Percentiles rank a stretch among this genome's conserved stretches.
Evolutionary conservation across 2,329 filamentous ascomycete genomes (phyloP).

Genomic region (Colletotrichum limetticola): DNA sequence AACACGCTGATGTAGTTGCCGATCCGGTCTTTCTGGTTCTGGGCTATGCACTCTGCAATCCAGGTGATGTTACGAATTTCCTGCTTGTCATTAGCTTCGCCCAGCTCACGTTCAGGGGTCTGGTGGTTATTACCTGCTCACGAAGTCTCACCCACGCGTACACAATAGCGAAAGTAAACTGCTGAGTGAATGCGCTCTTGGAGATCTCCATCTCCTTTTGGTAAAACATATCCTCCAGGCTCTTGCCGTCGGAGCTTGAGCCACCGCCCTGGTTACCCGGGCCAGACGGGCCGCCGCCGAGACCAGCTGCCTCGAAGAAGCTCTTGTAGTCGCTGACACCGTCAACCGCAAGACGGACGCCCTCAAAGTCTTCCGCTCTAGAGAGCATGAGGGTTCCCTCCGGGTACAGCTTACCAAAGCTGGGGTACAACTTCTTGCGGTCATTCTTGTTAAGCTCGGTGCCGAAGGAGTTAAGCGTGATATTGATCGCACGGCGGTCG

Average conservation of each 20-base stretch:
- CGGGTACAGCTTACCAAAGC: constrained; percentile 89
- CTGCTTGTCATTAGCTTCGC: constrained; percentile 62
- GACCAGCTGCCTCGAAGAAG: constrained; percentile 92
- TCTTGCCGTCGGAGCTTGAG: constrained; percentile 83
- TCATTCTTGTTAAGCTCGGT: constrained; percentile 95
- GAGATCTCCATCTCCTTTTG: constrained; percentile 99
- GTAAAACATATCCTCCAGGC: constrained; percentile 97
- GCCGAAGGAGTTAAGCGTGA: constrained; percentile 98
- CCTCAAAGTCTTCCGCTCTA: constrained; percentile 93
- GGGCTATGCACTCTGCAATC: constrained; percentile 99
- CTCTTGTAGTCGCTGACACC: constrained; percentile 93
- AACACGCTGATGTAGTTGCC: constrained; percentile 99
- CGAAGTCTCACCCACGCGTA: constrained; percentile 98
- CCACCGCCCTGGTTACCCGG: constrained; percentile 89
- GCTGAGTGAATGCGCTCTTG: constrained; percentile 92
- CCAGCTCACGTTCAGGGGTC: constrained; percentile 17
- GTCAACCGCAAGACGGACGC: constrained; percentile 92
- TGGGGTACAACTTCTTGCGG: constrained; percentile 95
- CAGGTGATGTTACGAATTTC: constrained; percentile 99
- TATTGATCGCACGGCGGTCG: constrained; percentile 96
- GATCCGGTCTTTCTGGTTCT: constrained; percentile 99
- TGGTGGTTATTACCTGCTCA: constrained; percentile 79
- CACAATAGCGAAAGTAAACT: constrained; percentile 94
- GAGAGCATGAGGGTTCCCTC: constrained; percentile 96
- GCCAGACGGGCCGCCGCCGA: constrained; percentile 76